Conservation (phyloP, 768 basidiomycete genomes). For the Holtermanniella nyarrowii region DNA sequence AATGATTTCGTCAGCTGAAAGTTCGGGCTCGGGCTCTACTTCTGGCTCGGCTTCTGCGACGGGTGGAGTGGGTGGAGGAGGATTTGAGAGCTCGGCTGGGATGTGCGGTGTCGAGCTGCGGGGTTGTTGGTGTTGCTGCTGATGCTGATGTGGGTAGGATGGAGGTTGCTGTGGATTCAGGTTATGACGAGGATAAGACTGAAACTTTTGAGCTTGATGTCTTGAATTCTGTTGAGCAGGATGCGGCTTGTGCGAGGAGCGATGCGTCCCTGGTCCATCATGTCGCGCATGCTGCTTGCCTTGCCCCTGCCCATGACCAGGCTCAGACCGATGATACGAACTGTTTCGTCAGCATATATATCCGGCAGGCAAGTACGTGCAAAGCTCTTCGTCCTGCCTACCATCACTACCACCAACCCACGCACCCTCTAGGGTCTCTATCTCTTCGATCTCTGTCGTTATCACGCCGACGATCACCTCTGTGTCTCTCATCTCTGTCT, state of each 20-base stretch:
- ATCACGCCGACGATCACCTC: conserved; percentile 10
- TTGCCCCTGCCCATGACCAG: no score
- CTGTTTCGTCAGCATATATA: no score
- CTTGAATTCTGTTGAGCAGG: no score
- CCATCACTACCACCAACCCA: conserved; percentile 7
- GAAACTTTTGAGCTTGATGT: no score
- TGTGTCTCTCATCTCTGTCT: conserved; percentile 5
- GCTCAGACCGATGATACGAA: no score
- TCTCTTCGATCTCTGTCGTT: conserved; percentile 10
- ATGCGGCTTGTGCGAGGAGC: no score
- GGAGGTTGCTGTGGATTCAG: no score
- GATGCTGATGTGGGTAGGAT: not conserved
- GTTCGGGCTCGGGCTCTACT: not conserved
- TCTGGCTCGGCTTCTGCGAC: not conserved
- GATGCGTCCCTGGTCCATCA: no score
- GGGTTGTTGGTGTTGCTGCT: not conserved
- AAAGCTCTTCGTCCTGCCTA: conserved; percentile 9
- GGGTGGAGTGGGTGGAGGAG: not conserved
- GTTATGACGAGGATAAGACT: no score
- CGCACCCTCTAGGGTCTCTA: conserved; percentile 1
- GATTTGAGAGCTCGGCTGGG: not conserved
- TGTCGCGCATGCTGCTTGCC: no score
- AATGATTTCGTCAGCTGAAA: conserved; percentile 23
- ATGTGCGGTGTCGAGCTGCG: not conserved
- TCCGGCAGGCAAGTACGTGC: no score